These are phyloP conservation scores for Zygosaccharomyces pseudorouxii DNA, from an alignment of 805 yeast species.

Conservation along the genomic window DNA sequence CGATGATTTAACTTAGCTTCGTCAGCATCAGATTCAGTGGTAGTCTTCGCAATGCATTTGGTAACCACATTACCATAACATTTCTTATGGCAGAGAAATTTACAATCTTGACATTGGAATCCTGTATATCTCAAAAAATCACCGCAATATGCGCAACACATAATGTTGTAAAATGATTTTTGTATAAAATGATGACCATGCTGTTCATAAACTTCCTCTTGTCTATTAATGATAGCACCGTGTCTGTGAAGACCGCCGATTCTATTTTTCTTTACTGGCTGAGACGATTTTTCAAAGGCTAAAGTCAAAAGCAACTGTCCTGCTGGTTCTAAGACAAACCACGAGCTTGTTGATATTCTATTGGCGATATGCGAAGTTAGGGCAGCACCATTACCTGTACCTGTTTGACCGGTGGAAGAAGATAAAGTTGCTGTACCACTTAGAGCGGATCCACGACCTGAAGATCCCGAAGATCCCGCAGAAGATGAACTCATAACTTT, in stretches of 20 bases:
- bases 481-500: slow-evolving; percentile 36
- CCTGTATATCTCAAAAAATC: slow-evolving; percentile 89
- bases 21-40: slow-evolving; percentile 63
- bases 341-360: slow-evolving; percentile 54
- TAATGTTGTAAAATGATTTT: slow-evolving; percentile 89
- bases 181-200: slow-evolving; percentile 97
- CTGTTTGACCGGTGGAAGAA: slow-evolving; percentile 3
- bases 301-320: slow-evolving; percentile 81
- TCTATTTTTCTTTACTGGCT: slow-evolving; percentile 41
- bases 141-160: slow-evolving; percentile 97
- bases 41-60: slow-evolving; percentile 74
- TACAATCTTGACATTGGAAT: slow-evolving; percentile 80
- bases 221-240: slow-evolving; percentile 94
- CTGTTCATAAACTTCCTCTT: slow-evolving; percentile 82
- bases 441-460: slow-evolving; percentile 14
- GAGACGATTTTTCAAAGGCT: slow-evolving; percentile 68
- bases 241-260: slow-evolving; percentile 83
- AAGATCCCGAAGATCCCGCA: slow-evolving; percentile 16
- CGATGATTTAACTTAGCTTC: slow-evolving; percentile 87
- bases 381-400: not conserved
- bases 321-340: slow-evolving; percentile 91
- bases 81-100: slow-evolving; percentile 72
- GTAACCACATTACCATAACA: slow-evolving; percentile 78
- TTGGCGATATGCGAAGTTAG: slow-evolving; percentile 3
- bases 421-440: slow-evolving; percentile 13